phyloP scores from a whole-genome alignment of 345 rosid genomes.

The Psidium guajava region DNA sequence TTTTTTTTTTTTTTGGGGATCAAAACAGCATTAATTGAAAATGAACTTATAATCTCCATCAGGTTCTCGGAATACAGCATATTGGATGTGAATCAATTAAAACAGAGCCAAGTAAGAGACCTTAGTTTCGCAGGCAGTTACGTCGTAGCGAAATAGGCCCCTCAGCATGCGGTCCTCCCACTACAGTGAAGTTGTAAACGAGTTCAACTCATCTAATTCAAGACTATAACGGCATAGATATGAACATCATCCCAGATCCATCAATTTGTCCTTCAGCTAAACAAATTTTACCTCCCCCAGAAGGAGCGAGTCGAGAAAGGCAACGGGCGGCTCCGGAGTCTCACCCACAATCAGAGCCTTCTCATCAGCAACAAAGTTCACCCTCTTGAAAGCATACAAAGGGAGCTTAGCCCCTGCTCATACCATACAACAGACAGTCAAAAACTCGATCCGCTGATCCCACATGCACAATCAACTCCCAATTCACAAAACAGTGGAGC shows the following conservation, averaged over 20 bases:
- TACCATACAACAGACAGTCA: background rate
- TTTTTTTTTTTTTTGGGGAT: no score
- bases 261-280: background rate
- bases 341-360: constrained; percentile 14
- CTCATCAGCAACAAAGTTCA: constrained; percentile 10
- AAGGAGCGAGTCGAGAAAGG: constrained; percentile 62
- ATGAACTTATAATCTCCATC: background rate
- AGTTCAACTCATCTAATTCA: background rate
- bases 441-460: background rate
- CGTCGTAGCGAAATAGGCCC: constrained; percentile 95
- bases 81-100: background rate
- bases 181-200: constrained; percentile 22
- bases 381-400: constrained; percentile 56
- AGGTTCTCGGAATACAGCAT: background rate
- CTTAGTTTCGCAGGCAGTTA: constrained; percentile 94
- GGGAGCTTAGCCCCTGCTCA: constrained; percentile 62
- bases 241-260: background rate
- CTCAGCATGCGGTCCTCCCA: constrained; percentile 92
- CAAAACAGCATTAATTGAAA: background rate
- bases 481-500: background rate
- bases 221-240: background rate
- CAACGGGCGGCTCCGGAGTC: constrained; percentile 35
- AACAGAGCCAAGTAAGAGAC: constrained; percentile 9
- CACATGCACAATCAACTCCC: background rate
- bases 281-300: constrained; percentile 61